Conservation (phyloP, 345 rosid species). For the Orychophragmus violaceus region DNA sequence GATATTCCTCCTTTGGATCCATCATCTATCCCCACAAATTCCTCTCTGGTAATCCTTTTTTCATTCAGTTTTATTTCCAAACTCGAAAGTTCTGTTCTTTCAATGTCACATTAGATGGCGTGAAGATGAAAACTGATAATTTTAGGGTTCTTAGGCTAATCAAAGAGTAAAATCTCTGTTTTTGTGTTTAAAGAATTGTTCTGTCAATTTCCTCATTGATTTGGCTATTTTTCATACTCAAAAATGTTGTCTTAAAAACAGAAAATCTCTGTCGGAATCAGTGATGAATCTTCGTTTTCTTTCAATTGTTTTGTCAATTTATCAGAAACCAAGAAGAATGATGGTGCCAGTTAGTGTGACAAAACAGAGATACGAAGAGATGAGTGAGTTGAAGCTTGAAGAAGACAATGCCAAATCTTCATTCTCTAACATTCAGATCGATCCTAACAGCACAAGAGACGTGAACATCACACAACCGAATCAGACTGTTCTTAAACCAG, state of each 20-base stretch:
- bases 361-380: conserved; percentile 2
- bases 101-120: neutral
- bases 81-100: neutral
- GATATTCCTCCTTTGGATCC: conserved; percentile 29
- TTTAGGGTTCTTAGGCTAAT: neutral
- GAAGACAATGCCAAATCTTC: conserved; percentile 6
- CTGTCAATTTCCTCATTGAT: neutral
- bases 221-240: neutral
- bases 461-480: neutral
- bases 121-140: no score
- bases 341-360: neutral
- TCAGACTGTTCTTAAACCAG: neutral
- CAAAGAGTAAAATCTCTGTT: neutral
- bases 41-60: conserved; percentile 11
- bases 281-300: neutral
- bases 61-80: neutral
- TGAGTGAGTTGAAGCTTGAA: neutral
- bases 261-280: neutral
- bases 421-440: conserved; percentile 27
- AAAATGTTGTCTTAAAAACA: neutral
- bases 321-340: conserved; percentile 17
- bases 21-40: conserved; percentile 2
- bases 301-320: neutral
- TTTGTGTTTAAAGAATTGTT: neutral
- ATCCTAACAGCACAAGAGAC: conserved; percentile 31